Evolutionary conservation across 2,329 filamentous ascomycete species (phyloP), one percentile per base, ranked within the genome.

Genomic region (Claviceps spartinae): DNA sequence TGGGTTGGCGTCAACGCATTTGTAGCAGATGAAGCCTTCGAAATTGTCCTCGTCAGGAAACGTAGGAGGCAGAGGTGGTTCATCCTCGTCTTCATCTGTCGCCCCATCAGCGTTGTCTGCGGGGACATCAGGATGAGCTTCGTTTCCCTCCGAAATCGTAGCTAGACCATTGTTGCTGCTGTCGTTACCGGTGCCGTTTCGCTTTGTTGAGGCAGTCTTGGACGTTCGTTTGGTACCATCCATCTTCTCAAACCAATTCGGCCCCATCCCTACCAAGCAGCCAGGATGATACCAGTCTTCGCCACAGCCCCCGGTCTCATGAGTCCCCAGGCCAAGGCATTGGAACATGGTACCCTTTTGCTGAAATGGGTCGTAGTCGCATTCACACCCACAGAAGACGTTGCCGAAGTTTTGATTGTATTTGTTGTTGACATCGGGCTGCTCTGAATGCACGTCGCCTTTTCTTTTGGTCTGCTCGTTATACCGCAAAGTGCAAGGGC

Each of bases 311-410:
- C 90, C 90, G 1, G 84, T 83, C 58, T 91, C 85, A 13, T 79
- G 75, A 0, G 81, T 85, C 1, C 88, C 89, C 1, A 97, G 72
- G 0, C 91, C 91, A 2, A 97, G 67, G 63, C 93, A 98, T 67
- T 98, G 93, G 60, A 94, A 98, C 93, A 98, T 98, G 41, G 90
- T 97, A 0, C 91, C 91, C 60, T 91, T 94, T 65, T 98, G 89
- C 63, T 86, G 76, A 47, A 91, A 79, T 0, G 91, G 82, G 64
- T 96, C 86, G 64, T 98, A 98, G 54, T 90, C 81, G 61, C 90
- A 85, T 34, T 79, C 79, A 62, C 93, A 98, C 2, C 85, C 87
- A 65, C 93, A 98, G 69, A 98, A 98, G 45, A 77, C 79, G 62
- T 97, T 97, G 59, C 81, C 78, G 62, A 95, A 98, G 71, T 98